Base-by-base conservation (phyloP, 371 early-diverging fungal species). In the Mortierella sp. region DNA sequence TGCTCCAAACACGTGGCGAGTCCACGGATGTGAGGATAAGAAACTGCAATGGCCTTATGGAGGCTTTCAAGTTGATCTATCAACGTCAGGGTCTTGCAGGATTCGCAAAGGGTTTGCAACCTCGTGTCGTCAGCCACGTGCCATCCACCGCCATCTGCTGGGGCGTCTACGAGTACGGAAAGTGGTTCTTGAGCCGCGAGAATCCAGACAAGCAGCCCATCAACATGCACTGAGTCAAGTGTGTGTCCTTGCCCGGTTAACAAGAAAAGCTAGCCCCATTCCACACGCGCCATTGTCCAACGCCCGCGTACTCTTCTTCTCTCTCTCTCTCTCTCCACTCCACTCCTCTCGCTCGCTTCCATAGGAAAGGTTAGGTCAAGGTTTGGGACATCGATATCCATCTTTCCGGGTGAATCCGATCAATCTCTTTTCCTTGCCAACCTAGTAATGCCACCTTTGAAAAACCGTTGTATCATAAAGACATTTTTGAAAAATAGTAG, bases 101-200 rank as follows among this genome's bases (percentile, higher is more conserved):
- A 0, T 95, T 97, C 78, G 81, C 88, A 53, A 85, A 93, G 61
- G 98, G 98, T 7, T 73, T 89, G n/a, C 79, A 81, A 55, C 94
- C 98, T 4, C 84, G 97, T 44, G 85, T 96, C 9, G 72, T 96
- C 50, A 88, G 92, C 16, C 91, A 95, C 74, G 89, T 96, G 86
- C 98, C 98, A 4, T 91, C 94, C 45, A 94, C 97, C 1, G 97
- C 97, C 21, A 92, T 97, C 41, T 91, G 93, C 79, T 98, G 98
- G 98, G 89, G 92, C 51, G 93, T 94, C 0, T 94, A 94, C 64
- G 94, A 94, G 71, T 94, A 92, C 63, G 90, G 93, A 61, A 94
- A 94, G 76, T 92, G 93, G 92, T 67, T 87, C 29, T 64, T 87
- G 39, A 84, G 39, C 34, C 48, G 50, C 21, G 37, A 55, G 21